These are phyloP conservation scores for Pseudonectria foliicola DNA, from an alignment of 2,329 filamentous ascomycete species.

Conservation along the genomic window DNA sequence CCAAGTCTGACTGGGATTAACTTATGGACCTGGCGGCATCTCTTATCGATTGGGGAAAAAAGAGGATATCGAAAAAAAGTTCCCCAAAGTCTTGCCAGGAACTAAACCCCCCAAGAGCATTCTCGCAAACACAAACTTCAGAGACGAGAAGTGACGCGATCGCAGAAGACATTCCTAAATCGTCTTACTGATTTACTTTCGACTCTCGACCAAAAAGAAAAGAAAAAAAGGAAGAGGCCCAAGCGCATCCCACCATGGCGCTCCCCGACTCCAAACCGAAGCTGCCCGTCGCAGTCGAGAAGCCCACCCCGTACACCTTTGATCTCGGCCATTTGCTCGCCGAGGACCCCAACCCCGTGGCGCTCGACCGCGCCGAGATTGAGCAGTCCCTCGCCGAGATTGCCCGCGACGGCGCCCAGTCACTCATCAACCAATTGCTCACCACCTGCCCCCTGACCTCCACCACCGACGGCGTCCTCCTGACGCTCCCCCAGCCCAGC, in stretches of 20 bases:
- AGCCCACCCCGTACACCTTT: conserved; percentile 86
- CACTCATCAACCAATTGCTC: conserved; percentile 88
- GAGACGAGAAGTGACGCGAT: conserved; percentile 7
- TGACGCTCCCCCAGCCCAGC: conserved; percentile 63
- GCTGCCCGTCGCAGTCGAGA: conserved; percentile 61
- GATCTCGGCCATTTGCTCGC: conserved; percentile 83
- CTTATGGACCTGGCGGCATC: background rate
- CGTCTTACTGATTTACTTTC: background rate
- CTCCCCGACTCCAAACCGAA: conserved; percentile 35
- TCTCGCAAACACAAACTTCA: conserved; percentile 2
- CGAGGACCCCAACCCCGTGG: conserved; percentile 78
- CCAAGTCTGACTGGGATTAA: background rate
- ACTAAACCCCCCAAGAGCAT: background rate
- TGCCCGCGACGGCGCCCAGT: conserved; percentile 85
- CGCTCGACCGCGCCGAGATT: conserved; percentile 43
- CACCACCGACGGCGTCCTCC: conserved; percentile 62
- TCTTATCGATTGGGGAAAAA: conserved; percentile 23
- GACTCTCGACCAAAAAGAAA: too few relatives aligned
- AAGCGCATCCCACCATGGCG: conserved; percentile 24
- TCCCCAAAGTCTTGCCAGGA: background rate
- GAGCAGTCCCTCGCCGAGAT: conserved; percentile 64
- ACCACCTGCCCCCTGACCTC: conserved; percentile 76
- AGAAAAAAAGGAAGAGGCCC: too few relatives aligned
- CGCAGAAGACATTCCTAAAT: conserved; percentile 2
- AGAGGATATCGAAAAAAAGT: conserved; percentile 19